phyloP scores from a whole-genome alignment of 1,284 basidiomycete species.

The Inonotus obliquus region DNA sequence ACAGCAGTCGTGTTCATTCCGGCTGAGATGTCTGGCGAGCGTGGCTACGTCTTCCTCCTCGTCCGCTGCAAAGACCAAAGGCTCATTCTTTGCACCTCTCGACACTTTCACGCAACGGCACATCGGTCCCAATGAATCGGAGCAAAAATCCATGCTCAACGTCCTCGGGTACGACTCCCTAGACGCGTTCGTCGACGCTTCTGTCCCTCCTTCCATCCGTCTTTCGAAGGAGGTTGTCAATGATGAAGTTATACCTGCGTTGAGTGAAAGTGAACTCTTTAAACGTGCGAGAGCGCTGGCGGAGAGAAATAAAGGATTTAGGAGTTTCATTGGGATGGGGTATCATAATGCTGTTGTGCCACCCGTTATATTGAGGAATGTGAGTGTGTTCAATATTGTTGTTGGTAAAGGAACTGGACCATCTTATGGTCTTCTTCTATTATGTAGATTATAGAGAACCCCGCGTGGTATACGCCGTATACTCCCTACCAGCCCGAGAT shows the following conservation, averaged over 20 bases:
- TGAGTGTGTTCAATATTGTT: conserved; percentile 34
- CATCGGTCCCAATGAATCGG: conserved; percentile 79
- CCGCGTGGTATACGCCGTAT: conserved; percentile 98
- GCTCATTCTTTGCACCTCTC: conserved; percentile 70
- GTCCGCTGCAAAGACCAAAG: background rate
- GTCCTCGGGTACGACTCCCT: conserved; percentile 80
- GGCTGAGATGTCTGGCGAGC: conserved; percentile 25
- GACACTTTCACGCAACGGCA: conserved; percentile 89
- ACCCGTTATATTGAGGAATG: conserved; percentile 89
- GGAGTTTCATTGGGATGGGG: conserved; percentile 97
- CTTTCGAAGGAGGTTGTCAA: conserved; percentile 59
- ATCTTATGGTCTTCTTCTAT: background rate
- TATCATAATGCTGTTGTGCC: conserved; percentile 95
- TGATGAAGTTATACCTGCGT: conserved; percentile 64
- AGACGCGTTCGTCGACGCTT: conserved; percentile 79
- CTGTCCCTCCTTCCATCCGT: conserved; percentile 78
- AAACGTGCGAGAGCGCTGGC: conserved; percentile 75
- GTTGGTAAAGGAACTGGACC: background rate
- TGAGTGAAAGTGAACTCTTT: conserved; percentile 86
- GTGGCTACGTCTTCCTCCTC: background rate
- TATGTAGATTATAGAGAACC: conserved; percentile 86
- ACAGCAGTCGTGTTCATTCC: background rate
- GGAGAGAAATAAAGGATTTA: conserved; percentile 74
- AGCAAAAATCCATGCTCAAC: conserved; percentile 75
- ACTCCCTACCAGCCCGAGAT: conserved; percentile 94